phyloP scores from a whole-genome alignment of 176 grass and related monocot species.

The Ananas comosus region DNA sequence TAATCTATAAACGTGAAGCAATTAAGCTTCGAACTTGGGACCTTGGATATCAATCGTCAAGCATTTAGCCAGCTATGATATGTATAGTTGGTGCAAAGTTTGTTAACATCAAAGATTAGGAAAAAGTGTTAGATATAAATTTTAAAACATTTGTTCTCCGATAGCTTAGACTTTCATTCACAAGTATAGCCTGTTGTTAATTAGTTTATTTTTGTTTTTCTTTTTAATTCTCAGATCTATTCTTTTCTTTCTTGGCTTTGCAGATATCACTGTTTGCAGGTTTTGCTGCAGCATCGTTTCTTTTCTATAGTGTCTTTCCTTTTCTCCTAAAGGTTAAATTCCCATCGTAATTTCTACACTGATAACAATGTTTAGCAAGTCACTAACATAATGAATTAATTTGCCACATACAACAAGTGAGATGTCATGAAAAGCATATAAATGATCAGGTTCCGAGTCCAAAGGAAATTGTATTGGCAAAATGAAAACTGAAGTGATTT shows the following conservation, averaged over 20 bases:
- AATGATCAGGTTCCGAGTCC: not conserved
- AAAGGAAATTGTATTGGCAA: not conserved
- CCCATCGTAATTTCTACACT: not conserved
- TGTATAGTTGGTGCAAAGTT: no score
- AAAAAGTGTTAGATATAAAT: no score
- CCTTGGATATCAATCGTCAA: no score
- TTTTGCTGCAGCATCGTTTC: slow-evolving; percentile 25
- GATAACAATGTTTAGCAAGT: not conserved
- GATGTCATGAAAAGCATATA: not conserved
- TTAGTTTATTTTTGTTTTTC: no score
- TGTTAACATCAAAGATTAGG: no score
- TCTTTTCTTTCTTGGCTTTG: slow-evolving; percentile 1
- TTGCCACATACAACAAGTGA: not conserved
- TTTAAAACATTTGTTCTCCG: no score
- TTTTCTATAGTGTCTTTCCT: slow-evolving; percentile 26
- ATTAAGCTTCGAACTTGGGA: no score
- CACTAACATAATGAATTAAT: not conserved
- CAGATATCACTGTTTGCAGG: slow-evolving; percentile 36
- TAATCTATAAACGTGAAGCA: no score
- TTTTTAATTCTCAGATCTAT: not conserved
- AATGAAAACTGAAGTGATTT: not conserved
- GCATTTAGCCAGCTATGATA: no score
- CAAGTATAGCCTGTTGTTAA: no score
- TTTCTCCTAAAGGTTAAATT: slow-evolving; percentile 30
- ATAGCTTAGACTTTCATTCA: no score